A percentile compares a stretch with the other conserved stretches of the same genome.
These are phyloP conservation scores for Erythrobasidium hasegawianum DNA, from an alignment of 1,284 basidiomycete species.

Conservation along the genomic window DNA sequence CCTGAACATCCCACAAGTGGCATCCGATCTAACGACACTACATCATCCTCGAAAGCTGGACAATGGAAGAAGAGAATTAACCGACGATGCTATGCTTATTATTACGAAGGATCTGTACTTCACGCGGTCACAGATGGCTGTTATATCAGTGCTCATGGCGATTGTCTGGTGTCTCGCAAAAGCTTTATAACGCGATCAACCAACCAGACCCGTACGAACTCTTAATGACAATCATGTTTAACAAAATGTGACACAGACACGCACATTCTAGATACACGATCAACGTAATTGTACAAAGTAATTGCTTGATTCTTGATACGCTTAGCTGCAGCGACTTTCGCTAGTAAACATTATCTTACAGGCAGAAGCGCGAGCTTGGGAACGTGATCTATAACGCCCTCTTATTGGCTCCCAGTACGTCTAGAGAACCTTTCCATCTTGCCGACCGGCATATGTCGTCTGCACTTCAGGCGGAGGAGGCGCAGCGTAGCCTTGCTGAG, in stretches of 20 bases:
- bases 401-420: too few species aligned
- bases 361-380: too few species aligned
- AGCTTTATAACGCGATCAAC: not conserved
- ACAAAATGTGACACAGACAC: too few species aligned
- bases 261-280: not conserved
- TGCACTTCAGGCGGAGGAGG: not conserved
- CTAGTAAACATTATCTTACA: too few species aligned
- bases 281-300: too few species aligned
- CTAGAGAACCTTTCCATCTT: not conserved
- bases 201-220: too few species aligned
- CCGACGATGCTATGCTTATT: conserved; percentile 44
- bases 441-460: not conserved
- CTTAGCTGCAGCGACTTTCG: too few species aligned
- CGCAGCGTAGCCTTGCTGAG: not conserved
- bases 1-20: conserved; percentile 4
- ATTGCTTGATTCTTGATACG: too few species aligned
- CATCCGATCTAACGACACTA: conserved; percentile 8
- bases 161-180: conserved; percentile 14
- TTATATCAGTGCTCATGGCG: conserved; percentile 7
- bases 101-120: conserved; percentile 44
- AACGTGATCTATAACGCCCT: too few species aligned
- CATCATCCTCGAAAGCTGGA: conserved; percentile 1
- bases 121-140: conserved; percentile 29
- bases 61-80: conserved; percentile 15
- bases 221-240: too few species aligned